Percentiles rank a stretch among this genome's conserved stretches.
Conservation (phyloP, 805 yeast genomes). For the Saturnispora mendoncae region DNA sequence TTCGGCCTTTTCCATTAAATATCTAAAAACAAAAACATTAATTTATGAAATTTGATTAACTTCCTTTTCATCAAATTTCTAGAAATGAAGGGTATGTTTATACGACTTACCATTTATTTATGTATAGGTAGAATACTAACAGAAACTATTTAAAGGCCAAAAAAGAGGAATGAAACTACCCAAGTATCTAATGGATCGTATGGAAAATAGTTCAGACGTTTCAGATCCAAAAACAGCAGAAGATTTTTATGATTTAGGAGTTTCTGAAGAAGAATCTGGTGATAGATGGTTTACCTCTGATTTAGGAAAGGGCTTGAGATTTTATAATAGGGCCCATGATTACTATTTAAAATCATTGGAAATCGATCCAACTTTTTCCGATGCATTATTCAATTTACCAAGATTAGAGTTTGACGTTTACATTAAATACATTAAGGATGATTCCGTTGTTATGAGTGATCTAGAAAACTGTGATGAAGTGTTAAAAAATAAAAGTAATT, state of each 20-base stretch:
- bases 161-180: slow-evolving; percentile 14
- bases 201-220: slow-evolving; percentile 3
- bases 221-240: slow-evolving; percentile 35
- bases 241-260: slow-evolving; percentile 48
- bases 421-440: slow-evolving; percentile 39
- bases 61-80: not conserved
- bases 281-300: slow-evolving; percentile 68
- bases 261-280: slow-evolving; percentile 62
- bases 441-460: slow-evolving; percentile 32
- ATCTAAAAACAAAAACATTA: not conserved
- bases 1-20: slow-evolving; percentile 5
- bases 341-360: slow-evolving; percentile 34
- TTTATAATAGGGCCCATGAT: slow-evolving; percentile 49
- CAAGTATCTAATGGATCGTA: slow-evolving; percentile 11
- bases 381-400: slow-evolving; percentile 50
- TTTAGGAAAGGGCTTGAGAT: slow-evolving; percentile 52
- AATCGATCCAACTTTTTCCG: slow-evolving; percentile 25
- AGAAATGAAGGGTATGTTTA: slow-evolving; percentile 1
- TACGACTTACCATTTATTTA: no score
- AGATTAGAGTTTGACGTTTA: slow-evolving; percentile 54
- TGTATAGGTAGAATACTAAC: not conserved
- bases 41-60: not conserved
- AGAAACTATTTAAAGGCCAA: no score
- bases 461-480: slow-evolving; percentile 29
- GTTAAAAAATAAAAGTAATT: slow-evolving; percentile 13